Conservation (phyloP, 257 asterid genomes). For the Paraleonurus japonicus region DNA sequence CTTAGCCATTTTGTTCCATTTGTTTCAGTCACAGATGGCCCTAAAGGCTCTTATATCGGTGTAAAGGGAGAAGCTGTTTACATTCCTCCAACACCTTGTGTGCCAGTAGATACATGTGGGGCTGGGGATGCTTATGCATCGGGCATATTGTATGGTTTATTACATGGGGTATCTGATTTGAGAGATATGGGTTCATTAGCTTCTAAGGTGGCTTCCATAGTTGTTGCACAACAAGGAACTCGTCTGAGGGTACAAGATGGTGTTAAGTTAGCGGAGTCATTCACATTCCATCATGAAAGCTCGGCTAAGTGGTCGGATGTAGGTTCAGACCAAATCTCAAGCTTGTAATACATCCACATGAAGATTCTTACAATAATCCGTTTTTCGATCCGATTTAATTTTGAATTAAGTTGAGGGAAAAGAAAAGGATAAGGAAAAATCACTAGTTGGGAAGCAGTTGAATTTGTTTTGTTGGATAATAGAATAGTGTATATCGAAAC, state of each 20-base stretch:
- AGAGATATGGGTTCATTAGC: conserved; percentile 82
- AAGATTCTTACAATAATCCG: too few species aligned
- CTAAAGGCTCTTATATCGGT: conserved; percentile 88
- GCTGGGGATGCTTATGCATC: conserved; percentile 99
- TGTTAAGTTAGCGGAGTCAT: conserved; percentile 53
- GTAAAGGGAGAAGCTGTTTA: conserved; percentile 86
- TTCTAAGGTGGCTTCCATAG: conserved; percentile 87
- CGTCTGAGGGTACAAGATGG: conserved; percentile 86
- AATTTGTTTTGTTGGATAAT: conserved; percentile 1
- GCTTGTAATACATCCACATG: conserved; percentile 41
- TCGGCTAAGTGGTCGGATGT: conserved; percentile 57
- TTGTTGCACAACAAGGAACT: conserved; percentile 94
- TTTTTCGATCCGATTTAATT: too few species aligned
- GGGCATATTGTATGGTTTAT: conserved; percentile 77
- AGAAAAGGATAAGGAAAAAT: neutral
- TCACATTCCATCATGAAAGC: conserved; percentile 43
- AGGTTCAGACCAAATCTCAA: conserved; percentile 82
- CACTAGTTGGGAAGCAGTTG: conserved; percentile 6
- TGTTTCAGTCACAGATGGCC: conserved; percentile 95
- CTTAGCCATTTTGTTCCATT: conserved; percentile 93
- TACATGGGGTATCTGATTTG: conserved; percentile 63
- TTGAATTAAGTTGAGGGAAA: neutral
- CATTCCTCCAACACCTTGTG: conserved; percentile 89
- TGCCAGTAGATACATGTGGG: conserved; percentile 87
- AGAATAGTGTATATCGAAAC: conserved; percentile 30